Percentiles rank a stretch among this genome's conserved stretches.
phyloP scores from a whole-genome alignment of 768 basidiomycete genomes.

The Boletus insuetus region DNA sequence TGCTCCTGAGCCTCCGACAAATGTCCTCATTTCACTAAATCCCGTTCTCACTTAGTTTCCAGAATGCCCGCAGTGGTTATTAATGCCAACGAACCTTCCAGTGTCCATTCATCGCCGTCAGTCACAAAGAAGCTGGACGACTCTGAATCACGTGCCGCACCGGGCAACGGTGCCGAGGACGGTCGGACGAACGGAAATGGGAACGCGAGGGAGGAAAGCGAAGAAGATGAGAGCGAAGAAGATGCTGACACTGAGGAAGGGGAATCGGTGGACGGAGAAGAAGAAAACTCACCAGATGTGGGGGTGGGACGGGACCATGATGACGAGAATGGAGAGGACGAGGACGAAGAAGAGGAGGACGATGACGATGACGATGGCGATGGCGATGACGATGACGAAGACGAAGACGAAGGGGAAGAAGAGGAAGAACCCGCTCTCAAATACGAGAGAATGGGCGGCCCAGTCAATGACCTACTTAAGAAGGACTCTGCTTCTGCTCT shows the following conservation, averaged over 20 bases:
- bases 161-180: background rate
- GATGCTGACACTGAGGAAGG: background rate
- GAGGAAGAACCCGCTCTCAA: constrained; percentile 92
- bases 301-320: background rate
- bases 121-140: constrained; percentile 1
- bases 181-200: constrained; percentile 21
- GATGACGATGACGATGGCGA: too few relatives aligned
- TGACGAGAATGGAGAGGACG: constrained; percentile 16
- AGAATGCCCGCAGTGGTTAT: constrained; percentile 9
- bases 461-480: constrained; percentile 71
- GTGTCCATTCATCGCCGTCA: background rate
- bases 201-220: background rate
- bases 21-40: constrained; percentile 6
- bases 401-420: constrained; percentile 65
- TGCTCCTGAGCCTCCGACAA: background rate
- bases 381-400: constrained; percentile 37
- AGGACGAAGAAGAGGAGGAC: constrained; percentile 20
- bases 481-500: constrained; percentile 90
- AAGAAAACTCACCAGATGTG: background rate
- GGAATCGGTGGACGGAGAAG: constrained; percentile 8
- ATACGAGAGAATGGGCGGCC: constrained; percentile 78
- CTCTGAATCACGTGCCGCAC: background rate
- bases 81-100: background rate
- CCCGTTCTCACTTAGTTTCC: background rate
- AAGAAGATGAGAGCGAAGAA: constrained; percentile 3